Conservation (phyloP, 2,329 filamentous ascomycete genomes). For the Alternaria tenuissima region DNA sequence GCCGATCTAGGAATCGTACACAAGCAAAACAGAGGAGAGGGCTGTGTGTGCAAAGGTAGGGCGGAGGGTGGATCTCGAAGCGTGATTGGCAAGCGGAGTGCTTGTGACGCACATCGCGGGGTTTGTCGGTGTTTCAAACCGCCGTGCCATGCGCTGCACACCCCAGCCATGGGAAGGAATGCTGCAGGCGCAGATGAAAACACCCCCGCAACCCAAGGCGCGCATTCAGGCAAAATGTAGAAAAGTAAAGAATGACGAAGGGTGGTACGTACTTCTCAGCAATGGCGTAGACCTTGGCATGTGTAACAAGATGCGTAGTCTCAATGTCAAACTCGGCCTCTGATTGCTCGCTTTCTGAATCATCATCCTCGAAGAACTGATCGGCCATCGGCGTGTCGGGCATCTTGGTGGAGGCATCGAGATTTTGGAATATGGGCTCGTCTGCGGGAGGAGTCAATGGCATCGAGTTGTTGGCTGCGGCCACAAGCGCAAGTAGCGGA, state of each 20-base stretch:
- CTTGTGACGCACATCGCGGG: conserved; percentile 43
- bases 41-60: conserved; percentile 15
- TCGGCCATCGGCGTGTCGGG: conserved; percentile 45
- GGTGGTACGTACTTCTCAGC: conserved; percentile 56
- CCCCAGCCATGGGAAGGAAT: conserved; percentile 19
- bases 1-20: conserved; percentile 18
- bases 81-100: conserved; percentile 36
- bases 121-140: conserved; percentile 34
- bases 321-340: conserved; percentile 50
- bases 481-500: conserved; percentile 47
- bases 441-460: conserved; percentile 40
- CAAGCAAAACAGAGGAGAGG: conserved; percentile 14
- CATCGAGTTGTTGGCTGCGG: conserved; percentile 32
- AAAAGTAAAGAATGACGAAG: conserved; percentile 20
- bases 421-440: conserved; percentile 29
- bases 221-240: conserved; percentile 24
- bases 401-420: conserved; percentile 38
- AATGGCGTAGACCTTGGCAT: conserved; percentile 59
- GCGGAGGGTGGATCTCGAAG: conserved; percentile 15
- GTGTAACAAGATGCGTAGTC: conserved; percentile 54
- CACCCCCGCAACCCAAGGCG: conserved; percentile 21
- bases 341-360: conserved; percentile 35
- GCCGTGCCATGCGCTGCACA: conserved; percentile 34
- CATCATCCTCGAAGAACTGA: conserved; percentile 45
- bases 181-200: conserved; percentile 17